Percentiles rank a stretch among this genome's conserved stretches.
Evolutionary conservation across 495 filamentous ascomycete species (phyloP).

Genomic region (Podospora tetraspora): DNA sequence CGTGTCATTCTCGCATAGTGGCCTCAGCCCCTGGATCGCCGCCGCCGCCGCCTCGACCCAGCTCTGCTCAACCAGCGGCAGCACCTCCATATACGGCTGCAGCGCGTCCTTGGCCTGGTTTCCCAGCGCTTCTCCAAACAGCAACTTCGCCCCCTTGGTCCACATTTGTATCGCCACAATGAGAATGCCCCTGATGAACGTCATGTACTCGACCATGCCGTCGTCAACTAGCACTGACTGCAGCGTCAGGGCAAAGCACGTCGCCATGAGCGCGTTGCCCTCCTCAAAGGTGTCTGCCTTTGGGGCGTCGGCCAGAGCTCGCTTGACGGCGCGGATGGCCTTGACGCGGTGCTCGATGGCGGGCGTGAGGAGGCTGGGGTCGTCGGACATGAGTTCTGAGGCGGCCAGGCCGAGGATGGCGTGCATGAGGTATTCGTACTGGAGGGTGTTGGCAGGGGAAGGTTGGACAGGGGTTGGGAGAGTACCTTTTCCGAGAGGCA

Average conservation of each 20-base stretch:
- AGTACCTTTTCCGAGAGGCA: constrained; percentile 52
- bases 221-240: constrained; percentile 55
- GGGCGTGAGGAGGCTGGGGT: constrained; percentile 28
- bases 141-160: constrained; percentile 35
- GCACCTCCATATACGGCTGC: constrained; percentile 30
- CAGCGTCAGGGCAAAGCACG: constrained; percentile 56
- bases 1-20: constrained; percentile 27
- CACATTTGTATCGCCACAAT: constrained; percentile 50
- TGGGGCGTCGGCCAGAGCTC: constrained; percentile 35
- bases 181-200: constrained; percentile 55
- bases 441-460: neutral
- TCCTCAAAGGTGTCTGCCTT: constrained; percentile 34
- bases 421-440: constrained; percentile 55
- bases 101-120: constrained; percentile 27
- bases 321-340: constrained; percentile 51
- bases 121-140: constrained; percentile 42
- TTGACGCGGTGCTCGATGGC: constrained; percentile 53
- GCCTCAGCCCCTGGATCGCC: constrained; percentile 32
- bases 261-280: constrained; percentile 50
- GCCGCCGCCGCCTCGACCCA: constrained; percentile 36
- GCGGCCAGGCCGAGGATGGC: constrained; percentile 54
- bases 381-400: constrained; percentile 43
- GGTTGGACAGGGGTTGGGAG: neutral
- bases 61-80: constrained; percentile 30
- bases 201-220: constrained; percentile 57